Conservation (phyloP, 495 filamentous ascomycete genomes). For the Penicillium alfredii region DNA sequence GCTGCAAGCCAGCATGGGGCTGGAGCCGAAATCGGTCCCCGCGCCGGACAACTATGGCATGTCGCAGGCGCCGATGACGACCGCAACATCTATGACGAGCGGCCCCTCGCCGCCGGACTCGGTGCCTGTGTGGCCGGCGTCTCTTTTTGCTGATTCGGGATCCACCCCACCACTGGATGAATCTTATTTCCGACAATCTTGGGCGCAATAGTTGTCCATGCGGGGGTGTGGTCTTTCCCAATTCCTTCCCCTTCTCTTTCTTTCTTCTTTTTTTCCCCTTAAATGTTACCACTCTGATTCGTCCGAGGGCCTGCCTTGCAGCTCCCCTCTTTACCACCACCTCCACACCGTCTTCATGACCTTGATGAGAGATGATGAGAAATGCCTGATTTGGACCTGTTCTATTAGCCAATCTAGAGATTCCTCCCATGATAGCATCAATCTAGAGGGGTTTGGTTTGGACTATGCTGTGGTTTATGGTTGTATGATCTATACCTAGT, state of each 20-base stretch:
- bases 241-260: conserved; percentile 1
- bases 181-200: conserved; percentile 29
- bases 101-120: conserved; percentile 25
- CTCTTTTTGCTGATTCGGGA: conserved; percentile 31
- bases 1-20: conserved; percentile 39
- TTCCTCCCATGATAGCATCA: conserved; percentile 34
- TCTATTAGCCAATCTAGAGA: conserved; percentile 40
- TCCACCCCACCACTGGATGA: conserved; percentile 32
- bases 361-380: conserved; percentile 53
- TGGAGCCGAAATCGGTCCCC: conserved; percentile 33
- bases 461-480: neutral
- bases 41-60: conserved; percentile 32
- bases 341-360: conserved; percentile 47
- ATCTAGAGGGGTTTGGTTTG: conserved; percentile 30
- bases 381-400: conserved; percentile 37
- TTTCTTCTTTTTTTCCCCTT: conserved; percentile 10
- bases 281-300: conserved; percentile 2
- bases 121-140: conserved; percentile 34
- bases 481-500: conserved; percentile 1
- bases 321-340: conserved; percentile 45
- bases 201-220: conserved; percentile 27
- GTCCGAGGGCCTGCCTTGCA: conserved; percentile 14
- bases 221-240: conserved; percentile 11
- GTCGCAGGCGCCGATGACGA: conserved; percentile 23
- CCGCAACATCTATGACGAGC: conserved; percentile 21